A percentile compares a stretch with the other conserved stretches of the same genome.
Conservation (phyloP, 345 rosid species). For the Eucalyptus urophylla region DNA sequence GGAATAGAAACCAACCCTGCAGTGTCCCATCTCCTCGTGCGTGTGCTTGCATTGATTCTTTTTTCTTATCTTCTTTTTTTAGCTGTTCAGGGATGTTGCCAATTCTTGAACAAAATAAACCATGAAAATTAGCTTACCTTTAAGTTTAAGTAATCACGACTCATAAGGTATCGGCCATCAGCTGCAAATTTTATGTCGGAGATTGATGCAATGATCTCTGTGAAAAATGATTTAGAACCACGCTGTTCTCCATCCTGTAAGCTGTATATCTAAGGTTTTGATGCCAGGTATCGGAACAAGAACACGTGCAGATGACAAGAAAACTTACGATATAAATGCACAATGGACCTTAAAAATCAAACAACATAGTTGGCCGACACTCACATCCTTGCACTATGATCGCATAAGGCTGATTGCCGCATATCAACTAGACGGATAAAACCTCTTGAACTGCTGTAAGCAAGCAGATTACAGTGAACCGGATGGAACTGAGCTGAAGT, state of each 20-base stretch:
- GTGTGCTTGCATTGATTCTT: not conserved
- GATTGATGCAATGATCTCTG: slow-evolving; percentile 49
- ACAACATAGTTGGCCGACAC: slow-evolving; percentile 1
- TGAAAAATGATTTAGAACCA: slow-evolving; percentile 41
- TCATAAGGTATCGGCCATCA: slow-evolving; percentile 43
- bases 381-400: slow-evolving; percentile 38
- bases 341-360: not conserved
- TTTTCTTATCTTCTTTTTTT: not conserved
- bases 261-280: slow-evolving; percentile 16
- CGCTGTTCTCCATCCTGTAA: slow-evolving; percentile 32
- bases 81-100: not conserved
- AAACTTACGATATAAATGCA: not conserved
- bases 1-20: not conserved
- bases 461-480: slow-evolving; percentile 46
- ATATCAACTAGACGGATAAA: slow-evolving; percentile 46
- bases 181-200: slow-evolving; percentile 48
- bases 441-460: slow-evolving; percentile 69
- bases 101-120: not conserved
- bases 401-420: slow-evolving; percentile 66
- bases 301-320: not conserved
- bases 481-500: slow-evolving; percentile 69
- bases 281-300: slow-evolving; percentile 1
- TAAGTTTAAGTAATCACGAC: slow-evolving; percentile 57
- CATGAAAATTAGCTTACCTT: slow-evolving; percentile 22
- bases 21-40: not conserved